Evolutionary conservation across 345 rosid genomes (phyloP).

Genomic region (Eucalyptus regnans): DNA sequence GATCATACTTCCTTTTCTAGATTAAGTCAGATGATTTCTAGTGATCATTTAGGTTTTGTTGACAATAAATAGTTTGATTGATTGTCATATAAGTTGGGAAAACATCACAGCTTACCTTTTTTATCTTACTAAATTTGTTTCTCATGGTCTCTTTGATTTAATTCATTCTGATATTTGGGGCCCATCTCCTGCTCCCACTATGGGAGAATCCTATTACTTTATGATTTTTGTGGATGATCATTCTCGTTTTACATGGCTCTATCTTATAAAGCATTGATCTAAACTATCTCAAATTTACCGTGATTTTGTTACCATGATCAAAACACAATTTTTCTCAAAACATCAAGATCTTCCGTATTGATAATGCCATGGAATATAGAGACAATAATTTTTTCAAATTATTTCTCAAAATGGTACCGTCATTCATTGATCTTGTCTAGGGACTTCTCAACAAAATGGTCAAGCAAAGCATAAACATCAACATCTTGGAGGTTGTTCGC

Average conservation of each 20-base stretch:
- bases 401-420: neutral
- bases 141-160: neutral
- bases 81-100: neutral
- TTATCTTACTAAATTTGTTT: neutral
- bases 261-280: neutral
- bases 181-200: neutral
- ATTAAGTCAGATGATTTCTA: neutral
- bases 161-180: neutral
- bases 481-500: neutral
- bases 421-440: neutral
- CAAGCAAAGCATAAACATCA: fast-evolving
- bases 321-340: neutral
- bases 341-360: fast-evolving
- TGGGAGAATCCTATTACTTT: fast-evolving
- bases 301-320: neutral
- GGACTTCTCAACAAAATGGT: neutral
- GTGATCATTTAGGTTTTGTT: neutral
- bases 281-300: neutral
- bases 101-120: neutral
- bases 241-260: neutral
- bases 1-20: neutral
- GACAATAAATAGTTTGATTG: neutral
- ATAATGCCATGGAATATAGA: neutral
- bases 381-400: fast-evolving
- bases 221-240: neutral